A percentile compares a stretch with the other conserved stretches of the same genome.
These are phyloP conservation scores for Coemansia sp. DNA, from an alignment of 192 early-diverging fungal species.

Conservation along the genomic window DNA sequence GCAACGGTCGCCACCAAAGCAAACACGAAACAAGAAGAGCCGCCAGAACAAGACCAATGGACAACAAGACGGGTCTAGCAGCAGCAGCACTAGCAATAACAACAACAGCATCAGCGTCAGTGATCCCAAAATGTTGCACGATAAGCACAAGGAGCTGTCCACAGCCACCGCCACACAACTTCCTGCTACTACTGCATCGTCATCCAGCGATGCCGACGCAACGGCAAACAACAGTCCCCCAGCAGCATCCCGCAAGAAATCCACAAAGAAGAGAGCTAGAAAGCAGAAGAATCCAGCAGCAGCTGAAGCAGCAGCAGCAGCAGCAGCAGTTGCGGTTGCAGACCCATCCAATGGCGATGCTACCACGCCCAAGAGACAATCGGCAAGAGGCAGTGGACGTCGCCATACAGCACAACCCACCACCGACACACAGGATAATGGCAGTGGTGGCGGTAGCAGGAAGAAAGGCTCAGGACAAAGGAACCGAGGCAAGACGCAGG, in stretches of 20 bases:
- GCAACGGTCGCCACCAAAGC: constrained; percentile 3
- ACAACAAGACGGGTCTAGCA: neutral
- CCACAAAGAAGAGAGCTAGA: neutral
- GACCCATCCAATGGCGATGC: neutral
- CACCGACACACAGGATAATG: neutral
- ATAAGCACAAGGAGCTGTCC: constrained; percentile 8
- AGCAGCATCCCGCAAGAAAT: constrained; percentile 1
- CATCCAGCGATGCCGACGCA: neutral
- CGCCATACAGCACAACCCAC: neutral
- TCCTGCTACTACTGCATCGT: neutral
- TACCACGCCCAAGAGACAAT: constrained; percentile 1
- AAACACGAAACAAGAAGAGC: constrained; percentile 1
- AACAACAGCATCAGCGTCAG: neutral
- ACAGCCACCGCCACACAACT: neutral
- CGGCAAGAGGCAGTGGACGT: neutral
- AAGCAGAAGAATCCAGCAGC: neutral
- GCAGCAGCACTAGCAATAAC: neutral
- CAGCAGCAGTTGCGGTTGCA: neutral
- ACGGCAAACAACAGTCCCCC: constrained; percentile 2
- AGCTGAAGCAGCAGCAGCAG: neutral
- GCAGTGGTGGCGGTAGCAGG: neutral
- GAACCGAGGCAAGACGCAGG: neutral
- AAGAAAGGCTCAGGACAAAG: neutral
- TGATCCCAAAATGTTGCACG: neutral
- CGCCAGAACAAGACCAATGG: neutral